Evolutionary conservation across 2,329 filamentous ascomycete species (phyloP).

Genomic region (Cordyceps farinosa): DNA sequence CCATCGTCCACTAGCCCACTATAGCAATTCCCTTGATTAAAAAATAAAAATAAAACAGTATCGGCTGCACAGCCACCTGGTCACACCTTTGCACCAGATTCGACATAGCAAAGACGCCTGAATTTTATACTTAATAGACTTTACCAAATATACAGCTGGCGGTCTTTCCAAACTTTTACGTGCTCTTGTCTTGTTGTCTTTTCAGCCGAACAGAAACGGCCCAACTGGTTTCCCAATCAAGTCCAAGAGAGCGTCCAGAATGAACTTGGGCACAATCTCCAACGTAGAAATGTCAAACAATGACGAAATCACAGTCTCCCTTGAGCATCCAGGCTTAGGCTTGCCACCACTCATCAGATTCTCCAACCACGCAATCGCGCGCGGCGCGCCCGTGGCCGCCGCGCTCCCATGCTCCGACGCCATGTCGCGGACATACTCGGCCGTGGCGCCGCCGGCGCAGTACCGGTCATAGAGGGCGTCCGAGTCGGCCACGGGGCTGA

Average conservation of each 20-base stretch:
- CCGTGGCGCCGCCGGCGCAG: conserved; percentile 1
- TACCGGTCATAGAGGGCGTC: conserved; percentile 8
- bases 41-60: no score
- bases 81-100: no score
- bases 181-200: no score
- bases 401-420: conserved; percentile 6
- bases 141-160: no score
- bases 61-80: no score
- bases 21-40: no score
- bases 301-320: not conserved
- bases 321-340: not conserved
- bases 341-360: not conserved
- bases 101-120: no score
- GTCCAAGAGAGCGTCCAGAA: not conserved
- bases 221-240: not conserved
- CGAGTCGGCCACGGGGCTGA: conserved; percentile 4
- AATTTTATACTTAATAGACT: no score
- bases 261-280: conserved; percentile 7
- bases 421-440: conserved; percentile 13
- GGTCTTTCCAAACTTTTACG: no score
- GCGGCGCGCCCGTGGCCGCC: conserved; percentile 4
- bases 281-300: not conserved
- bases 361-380: conserved; percentile 12
- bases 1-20: no score
- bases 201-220: no score